Conservation (phyloP, 2,329 filamentous ascomycete genomes). For the Ceratocystis eucalypticola region DNA sequence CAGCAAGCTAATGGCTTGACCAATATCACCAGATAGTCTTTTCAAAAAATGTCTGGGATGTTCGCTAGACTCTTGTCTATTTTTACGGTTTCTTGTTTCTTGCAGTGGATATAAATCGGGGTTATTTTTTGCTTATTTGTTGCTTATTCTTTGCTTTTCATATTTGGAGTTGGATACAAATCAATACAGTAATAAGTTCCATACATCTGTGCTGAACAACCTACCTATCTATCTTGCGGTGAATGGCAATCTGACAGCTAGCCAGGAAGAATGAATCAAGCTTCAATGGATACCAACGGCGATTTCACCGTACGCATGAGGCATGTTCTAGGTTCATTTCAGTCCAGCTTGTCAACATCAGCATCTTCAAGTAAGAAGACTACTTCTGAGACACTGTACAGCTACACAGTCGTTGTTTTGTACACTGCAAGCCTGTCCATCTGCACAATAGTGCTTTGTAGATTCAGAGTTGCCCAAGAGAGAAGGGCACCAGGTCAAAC, state of each 20-base stretch:
- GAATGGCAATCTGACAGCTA: no score
- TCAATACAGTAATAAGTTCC: background rate
- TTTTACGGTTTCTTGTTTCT: background rate
- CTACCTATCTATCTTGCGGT: no score
- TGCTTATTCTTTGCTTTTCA: background rate
- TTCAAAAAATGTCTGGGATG: background rate
- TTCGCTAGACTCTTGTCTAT: background rate
- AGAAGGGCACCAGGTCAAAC: background rate
- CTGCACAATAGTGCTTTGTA: background rate
- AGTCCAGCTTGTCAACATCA: no score
- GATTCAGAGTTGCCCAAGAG: background rate
- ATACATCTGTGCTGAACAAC: no score
- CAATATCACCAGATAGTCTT: background rate
- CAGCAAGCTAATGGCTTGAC: background rate
- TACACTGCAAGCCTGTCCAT: background rate
- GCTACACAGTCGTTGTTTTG: background rate
- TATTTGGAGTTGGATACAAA: background rate
- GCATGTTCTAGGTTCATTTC: no score
- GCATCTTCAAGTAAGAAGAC: no score
- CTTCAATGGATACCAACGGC: no score
- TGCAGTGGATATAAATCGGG: background rate
- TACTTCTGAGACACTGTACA: background rate
- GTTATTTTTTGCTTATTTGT: background rate
- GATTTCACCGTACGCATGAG: no score
- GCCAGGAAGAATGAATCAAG: no score